These are phyloP conservation scores for Suillus americanus DNA, from an alignment of 768 basidiomycete species.

Conservation along the genomic window DNA sequence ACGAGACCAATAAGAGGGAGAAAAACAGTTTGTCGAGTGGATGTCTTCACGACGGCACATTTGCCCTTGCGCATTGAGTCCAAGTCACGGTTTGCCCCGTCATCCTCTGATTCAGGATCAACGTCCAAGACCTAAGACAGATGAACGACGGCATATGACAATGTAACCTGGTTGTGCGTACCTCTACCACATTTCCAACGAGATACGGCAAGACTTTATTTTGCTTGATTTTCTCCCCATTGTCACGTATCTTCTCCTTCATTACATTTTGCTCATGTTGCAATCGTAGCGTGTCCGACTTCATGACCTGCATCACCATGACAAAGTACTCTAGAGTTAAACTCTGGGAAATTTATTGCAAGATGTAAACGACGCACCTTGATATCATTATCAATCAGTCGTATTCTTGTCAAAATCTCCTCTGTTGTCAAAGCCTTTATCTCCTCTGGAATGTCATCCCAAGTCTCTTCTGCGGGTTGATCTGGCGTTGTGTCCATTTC, in stretches of 20 bases:
- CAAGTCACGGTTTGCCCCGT: slow-evolving; percentile 93
- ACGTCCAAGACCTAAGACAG: slow-evolving; percentile 81
- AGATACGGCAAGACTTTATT: slow-evolving; percentile 98
- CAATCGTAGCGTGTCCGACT: slow-evolving; percentile 87
- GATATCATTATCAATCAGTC: slow-evolving; percentile 96
- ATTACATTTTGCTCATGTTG: slow-evolving; percentile 94
- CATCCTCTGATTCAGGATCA: slow-evolving; percentile 90
- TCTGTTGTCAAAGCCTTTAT: slow-evolving; percentile 77
- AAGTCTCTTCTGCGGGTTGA: slow-evolving; percentile 71
- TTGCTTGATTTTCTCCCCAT: slow-evolving; percentile 98
- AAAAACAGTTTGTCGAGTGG: slow-evolving; percentile 98
- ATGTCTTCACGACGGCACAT: slow-evolving; percentile 98
- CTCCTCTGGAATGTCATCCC: slow-evolving; percentile 91
- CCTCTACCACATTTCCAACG: slow-evolving; percentile 97
- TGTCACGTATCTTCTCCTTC: slow-evolving; percentile 99
- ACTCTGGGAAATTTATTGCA: not conserved
- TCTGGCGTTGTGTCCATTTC: slow-evolving; percentile 79
- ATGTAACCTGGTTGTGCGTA: slow-evolving; percentile 34
- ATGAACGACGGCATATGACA: slow-evolving; percentile 2
- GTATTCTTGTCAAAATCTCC: slow-evolving; percentile 84
- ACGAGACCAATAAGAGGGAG: slow-evolving; percentile 97
- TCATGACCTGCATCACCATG: slow-evolving; percentile 75
- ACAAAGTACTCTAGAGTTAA: not conserved
- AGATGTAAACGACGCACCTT: slow-evolving; percentile 53
- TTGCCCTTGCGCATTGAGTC: slow-evolving; percentile 97